Base-by-base conservation (phyloP, 2,329 filamentous ascomycete genomes). In the Penicillium sclerotiorum region DNA sequence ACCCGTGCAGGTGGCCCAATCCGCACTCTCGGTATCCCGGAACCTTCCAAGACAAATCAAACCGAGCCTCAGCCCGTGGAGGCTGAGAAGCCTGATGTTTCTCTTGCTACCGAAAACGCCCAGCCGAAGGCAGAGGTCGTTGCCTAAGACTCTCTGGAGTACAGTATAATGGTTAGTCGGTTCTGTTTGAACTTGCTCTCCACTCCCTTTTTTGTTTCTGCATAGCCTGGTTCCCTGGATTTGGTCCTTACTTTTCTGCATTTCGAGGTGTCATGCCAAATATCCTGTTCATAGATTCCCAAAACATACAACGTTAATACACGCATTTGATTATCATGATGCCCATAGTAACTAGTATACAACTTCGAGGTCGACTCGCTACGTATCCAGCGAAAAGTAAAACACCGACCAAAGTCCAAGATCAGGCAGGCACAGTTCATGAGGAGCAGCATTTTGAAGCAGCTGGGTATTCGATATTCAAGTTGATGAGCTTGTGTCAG, bases 21-120 rank as follows among this genome's bases (percentile, higher is more conserved):
- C 32, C 68, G 69, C 38, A 69, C 67, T 21, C 63, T 60, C 41
- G 63, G 64, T 38, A 59, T 67, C 41, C 64, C 68, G 2, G 58
- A 55, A 15, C 59, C 62, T 11, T 35, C 56, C 3, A 65, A 61
- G 44, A 23, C 37, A 32, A 30, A 53, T 2, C 59, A 62, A 37
- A 23, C 59, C 35, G 60, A 64, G 12, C 41, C 49, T 25, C 57
- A 59, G 30, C 20, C 50, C 20, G 37, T 44, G 32, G 32, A 60
- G 18, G 38, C 49, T 25, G 57, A 59, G 32, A 23, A 50, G 27
- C 28, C 59, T 21, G 64, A 65, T 30, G 22, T 57, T 15, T 46
- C 64, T 27, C 50, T 55, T 20, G 45, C 62, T 6, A 54, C 58
- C n/a, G 50, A 62, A 38, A 11, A 54, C 8, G 21, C 52, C 37